A percentile compares a stretch with the other conserved stretches of the same genome.
Conservation (phyloP, 1,284 basidiomycete species). For the Neonothopanus nambi region DNA sequence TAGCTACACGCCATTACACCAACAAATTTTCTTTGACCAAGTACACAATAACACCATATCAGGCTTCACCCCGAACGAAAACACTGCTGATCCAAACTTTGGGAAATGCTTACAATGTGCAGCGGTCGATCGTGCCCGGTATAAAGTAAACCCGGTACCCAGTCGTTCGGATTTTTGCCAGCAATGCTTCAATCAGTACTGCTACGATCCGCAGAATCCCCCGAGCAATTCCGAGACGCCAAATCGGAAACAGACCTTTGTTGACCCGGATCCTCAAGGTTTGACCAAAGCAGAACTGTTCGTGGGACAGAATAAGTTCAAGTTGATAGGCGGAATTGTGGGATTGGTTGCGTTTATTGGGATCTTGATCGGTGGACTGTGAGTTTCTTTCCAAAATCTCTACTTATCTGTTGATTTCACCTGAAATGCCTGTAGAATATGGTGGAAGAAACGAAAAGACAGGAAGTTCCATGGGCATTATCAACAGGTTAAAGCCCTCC, state of each 20-base stretch:
- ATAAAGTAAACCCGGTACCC: slow-evolving; percentile 34
- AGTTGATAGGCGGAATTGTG: slow-evolving; percentile 42
- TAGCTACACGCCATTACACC: slow-evolving; percentile 48
- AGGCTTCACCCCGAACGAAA: slow-evolving; percentile 56
- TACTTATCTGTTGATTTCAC: slow-evolving; percentile 4
- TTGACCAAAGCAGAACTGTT: slow-evolving; percentile 32
- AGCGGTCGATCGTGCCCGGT: slow-evolving; percentile 52
- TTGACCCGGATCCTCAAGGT: slow-evolving; percentile 47
- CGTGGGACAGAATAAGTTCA: slow-evolving; percentile 39
- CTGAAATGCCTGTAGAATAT: slow-evolving; percentile 26
- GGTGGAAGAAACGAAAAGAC: slow-evolving; percentile 36
- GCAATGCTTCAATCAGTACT: slow-evolving; percentile 55
- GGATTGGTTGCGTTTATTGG: slow-evolving; percentile 39
- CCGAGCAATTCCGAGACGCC: slow-evolving; percentile 43
- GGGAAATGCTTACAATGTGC: slow-evolving; percentile 58
- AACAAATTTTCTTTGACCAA: slow-evolving; percentile 53
- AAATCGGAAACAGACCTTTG: slow-evolving; percentile 44
- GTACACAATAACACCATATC: slow-evolving; percentile 49
- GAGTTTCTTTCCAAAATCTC: slow-evolving; percentile 20
- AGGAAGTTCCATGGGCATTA: slow-evolving; percentile 24
- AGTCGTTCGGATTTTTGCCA: slow-evolving; percentile 46
- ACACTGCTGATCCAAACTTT: slow-evolving; percentile 49
- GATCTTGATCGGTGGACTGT: slow-evolving; percentile 39
- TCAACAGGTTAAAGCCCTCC: slow-evolving; percentile 29
- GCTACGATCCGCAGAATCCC: slow-evolving; percentile 49